These are phyloP conservation scores for Tephrocybe sp. DNA, from an alignment of 768 basidiomycete genomes.

Conservation along the genomic window DNA sequence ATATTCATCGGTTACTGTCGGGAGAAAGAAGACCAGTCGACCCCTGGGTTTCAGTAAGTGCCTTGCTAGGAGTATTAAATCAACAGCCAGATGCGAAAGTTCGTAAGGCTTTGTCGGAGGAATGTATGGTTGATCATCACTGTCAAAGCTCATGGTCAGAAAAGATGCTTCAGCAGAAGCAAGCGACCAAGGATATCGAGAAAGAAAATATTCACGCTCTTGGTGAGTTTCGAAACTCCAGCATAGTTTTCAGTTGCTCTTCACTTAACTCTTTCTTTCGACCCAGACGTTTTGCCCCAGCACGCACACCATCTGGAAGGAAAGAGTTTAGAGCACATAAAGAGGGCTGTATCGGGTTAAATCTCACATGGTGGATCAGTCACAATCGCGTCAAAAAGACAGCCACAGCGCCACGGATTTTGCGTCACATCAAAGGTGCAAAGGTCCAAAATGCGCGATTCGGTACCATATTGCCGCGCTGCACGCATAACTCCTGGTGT, in stretches of 20 bases:
- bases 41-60: constrained; percentile 84
- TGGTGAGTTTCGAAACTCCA: constrained; percentile 33
- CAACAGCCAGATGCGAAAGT: constrained; percentile 74
- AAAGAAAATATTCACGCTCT: constrained; percentile 38
- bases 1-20: constrained; percentile 90
- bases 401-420: constrained; percentile 87
- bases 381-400: constrained; percentile 89
- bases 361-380: constrained; percentile 90
- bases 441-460: constrained; percentile 72
- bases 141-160: constrained; percentile 14
- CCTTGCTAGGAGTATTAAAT: constrained; percentile 79
- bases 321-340: constrained; percentile 1
- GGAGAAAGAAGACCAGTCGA: constrained; percentile 92
- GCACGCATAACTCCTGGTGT: constrained; percentile 75
- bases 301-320: constrained; percentile 82
- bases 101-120: constrained; percentile 94
- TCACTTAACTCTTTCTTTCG: constrained; percentile 52
- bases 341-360: background rate
- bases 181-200: background rate
- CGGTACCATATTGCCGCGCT: constrained; percentile 81
- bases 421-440: constrained; percentile 92
- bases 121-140: constrained; percentile 70
- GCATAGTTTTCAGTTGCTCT: constrained; percentile 31
- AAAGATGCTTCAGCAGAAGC: background rate
- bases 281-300: constrained; percentile 80